Evolutionary conservation across 768 basidiomycete genomes (phyloP).

Genomic region (Calocybe indica): DNA sequence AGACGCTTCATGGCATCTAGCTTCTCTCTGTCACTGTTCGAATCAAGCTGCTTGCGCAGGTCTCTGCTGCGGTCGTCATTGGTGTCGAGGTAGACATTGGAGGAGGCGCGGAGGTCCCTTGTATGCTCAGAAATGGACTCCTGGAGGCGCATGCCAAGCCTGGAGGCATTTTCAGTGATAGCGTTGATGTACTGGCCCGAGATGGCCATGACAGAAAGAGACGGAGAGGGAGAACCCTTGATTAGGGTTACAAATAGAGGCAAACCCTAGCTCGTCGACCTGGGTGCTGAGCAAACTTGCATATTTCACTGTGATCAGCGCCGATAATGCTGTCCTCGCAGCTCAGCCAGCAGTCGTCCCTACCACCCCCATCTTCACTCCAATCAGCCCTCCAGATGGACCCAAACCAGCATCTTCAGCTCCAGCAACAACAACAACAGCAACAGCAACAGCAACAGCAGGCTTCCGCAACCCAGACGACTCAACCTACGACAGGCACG

Average conservation of each 20-base stretch:
- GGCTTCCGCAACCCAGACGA: slow-evolving; percentile 19
- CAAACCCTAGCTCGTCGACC: slow-evolving; percentile 25
- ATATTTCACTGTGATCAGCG: slow-evolving; percentile 11
- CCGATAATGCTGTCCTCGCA: slow-evolving; percentile 30
- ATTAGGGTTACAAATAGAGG: slow-evolving; percentile 25
- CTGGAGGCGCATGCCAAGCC: slow-evolving; percentile 77
- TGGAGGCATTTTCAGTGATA: slow-evolving; percentile 78
- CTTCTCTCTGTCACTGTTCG: slow-evolving; percentile 83
- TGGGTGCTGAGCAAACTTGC: slow-evolving; percentile 23
- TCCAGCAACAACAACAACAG: slow-evolving; percentile 34
- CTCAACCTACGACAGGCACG: slow-evolving; percentile 13
- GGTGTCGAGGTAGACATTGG: slow-evolving; percentile 57
- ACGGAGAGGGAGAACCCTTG: slow-evolving; percentile 11
- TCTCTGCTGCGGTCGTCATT: slow-evolving; percentile 80
- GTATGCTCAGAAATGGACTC: slow-evolving; percentile 81
- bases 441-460: slow-evolving; percentile 15
- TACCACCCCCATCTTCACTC: slow-evolving; percentile 39
- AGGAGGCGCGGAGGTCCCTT: slow-evolving; percentile 59
- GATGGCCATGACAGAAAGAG: slow-evolving; percentile 18
- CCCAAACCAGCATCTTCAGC: slow-evolving; percentile 45
- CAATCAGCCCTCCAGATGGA: slow-evolving; percentile 70
- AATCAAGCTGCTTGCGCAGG: slow-evolving; percentile 83
- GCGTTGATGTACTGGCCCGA: slow-evolving; percentile 41
- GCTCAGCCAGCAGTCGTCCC: slow-evolving; percentile 22
- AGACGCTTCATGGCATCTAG: slow-evolving; percentile 94